Evolutionary conservation across 345 rosid genomes (phyloP), one percentile per base, ranked within the genome.

Genomic region (Kernera saxatilis): DNA sequence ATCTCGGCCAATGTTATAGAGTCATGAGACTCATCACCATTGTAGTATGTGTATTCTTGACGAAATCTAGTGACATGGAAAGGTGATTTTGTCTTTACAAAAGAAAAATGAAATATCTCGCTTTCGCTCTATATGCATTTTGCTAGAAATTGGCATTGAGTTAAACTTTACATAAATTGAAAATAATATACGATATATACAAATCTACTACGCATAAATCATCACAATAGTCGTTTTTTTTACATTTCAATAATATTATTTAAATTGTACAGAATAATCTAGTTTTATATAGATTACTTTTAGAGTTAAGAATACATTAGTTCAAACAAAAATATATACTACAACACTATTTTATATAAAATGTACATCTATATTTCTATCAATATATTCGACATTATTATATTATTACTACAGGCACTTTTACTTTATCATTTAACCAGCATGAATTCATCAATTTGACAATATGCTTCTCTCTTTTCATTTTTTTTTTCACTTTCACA

Each of bases 41-140:
- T 64, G 58, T 48, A 27, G 78, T 41, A 36, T 74, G 46, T 50
- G 78, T 40, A 39, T 67, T 50, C 30, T 40, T 14, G 40, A 55
- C n/a, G 17, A 44, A 15, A 22, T 63, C 53, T 43, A 62, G 19
- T 33, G 55, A 72, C 55, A 43, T 33, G 60, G 23, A 40, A 41
- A 50, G 26, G 26, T 46, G 32, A 30, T 55, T 37, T 5, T 17
- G 25, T 13, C 1, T 13, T 11, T 7, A 2, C 21, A 4, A 32
- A 33, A 19, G 6, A 1, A 32, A 32, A 13, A 22, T 23, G 56
- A 64, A 32, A 46, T 5, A 14, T 64, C 30, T 36, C 63, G 49
- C 22, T 26, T 43, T 62, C 12, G 54, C 6, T 29, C 41, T 44
- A 63, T 11, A 63, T 63, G 53, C 67, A 45, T 33, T 17, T 43